Evolutionary conservation across 257 asterid species (phyloP).

Genomic region (Solanum ahanhuiri): DNA sequence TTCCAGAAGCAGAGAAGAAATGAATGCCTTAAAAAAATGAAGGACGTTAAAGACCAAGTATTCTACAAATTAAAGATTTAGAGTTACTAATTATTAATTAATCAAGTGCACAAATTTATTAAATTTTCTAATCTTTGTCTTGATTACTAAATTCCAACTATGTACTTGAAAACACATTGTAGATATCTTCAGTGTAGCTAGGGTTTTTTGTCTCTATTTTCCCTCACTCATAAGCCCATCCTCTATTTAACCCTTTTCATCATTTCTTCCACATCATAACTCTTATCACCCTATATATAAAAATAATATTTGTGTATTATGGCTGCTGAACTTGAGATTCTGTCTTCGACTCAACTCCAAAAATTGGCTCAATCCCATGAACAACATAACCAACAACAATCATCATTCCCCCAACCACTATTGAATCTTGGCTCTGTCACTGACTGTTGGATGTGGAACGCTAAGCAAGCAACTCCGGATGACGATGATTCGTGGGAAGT

Average conservation of each 20-base stretch:
- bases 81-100: not conserved
- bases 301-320: constrained; percentile 18
- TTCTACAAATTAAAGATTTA: not conserved
- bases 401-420: not conserved
- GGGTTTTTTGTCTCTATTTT: constrained; percentile 25
- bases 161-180: constrained; percentile 2
- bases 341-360: constrained; percentile 12
- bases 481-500: constrained; percentile 66
- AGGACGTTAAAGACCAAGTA: constrained; percentile 14
- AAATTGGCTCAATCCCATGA: constrained; percentile 9
- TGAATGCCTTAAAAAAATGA: not conserved
- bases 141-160: constrained; percentile 2
- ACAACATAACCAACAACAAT: not conserved
- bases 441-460: constrained; percentile 22
- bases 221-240: constrained; percentile 32
- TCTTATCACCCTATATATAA: constrained; percentile 9
- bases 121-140: not conserved
- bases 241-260: constrained; percentile 23
- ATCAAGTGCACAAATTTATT: not conserved
- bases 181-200: constrained; percentile 7
- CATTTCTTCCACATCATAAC: constrained; percentile 3
- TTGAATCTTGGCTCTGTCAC: not conserved
- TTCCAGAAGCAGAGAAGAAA: not conserved
- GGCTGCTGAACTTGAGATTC: constrained; percentile 18
- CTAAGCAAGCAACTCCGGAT: constrained; percentile 8